Percentiles rank a stretch among this genome's conserved stretches.
Conservation (phyloP, 306 rosid genomes). For the barrel medic (Medicago truncatula) region DNA sequence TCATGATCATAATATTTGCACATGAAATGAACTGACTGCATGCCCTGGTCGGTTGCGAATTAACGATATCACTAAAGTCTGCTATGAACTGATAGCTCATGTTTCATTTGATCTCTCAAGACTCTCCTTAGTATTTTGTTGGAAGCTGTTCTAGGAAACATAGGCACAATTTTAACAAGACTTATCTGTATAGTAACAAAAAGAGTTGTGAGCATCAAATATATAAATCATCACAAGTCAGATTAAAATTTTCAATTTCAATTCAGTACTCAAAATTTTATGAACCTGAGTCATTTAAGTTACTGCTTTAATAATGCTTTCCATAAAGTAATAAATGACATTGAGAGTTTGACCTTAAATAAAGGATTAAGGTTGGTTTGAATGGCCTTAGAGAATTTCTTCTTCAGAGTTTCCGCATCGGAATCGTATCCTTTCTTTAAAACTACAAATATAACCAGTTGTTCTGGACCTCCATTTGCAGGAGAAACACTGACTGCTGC, state of each 20-base stretch:
- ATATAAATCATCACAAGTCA: slow-evolving; percentile 22
- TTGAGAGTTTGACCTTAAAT: slow-evolving; percentile 64
- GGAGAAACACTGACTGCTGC: slow-evolving; percentile 81
- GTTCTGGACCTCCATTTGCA: slow-evolving; percentile 79
- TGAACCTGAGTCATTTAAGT: slow-evolving; percentile 9
- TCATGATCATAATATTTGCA: slow-evolving; percentile 9
- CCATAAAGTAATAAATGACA: neutral
- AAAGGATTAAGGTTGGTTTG: slow-evolving; percentile 86
- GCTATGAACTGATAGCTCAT: slow-evolving; percentile 63
- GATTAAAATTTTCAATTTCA: neutral
- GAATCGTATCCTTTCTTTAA: slow-evolving; percentile 59
- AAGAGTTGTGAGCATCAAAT: slow-evolving; percentile 12
- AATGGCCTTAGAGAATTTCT: slow-evolving; percentile 68
- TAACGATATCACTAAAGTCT: slow-evolving; percentile 53
- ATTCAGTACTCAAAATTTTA: slow-evolving; percentile 4
- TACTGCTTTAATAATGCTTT: neutral
- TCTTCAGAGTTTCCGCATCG: slow-evolving; percentile 57
- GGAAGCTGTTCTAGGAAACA: slow-evolving; percentile 86
- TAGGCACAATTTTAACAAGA: slow-evolving; percentile 58
- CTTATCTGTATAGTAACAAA: slow-evolving; percentile 56
- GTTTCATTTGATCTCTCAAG: slow-evolving; percentile 82
- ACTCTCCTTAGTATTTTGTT: slow-evolving; percentile 88
- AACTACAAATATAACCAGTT: slow-evolving; percentile 66
- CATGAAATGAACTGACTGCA: slow-evolving; percentile 11
- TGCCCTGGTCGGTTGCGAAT: slow-evolving; percentile 4